Conservation (phyloP, 805 yeast species). For the Tetrapisispora nanseiensis region DNA sequence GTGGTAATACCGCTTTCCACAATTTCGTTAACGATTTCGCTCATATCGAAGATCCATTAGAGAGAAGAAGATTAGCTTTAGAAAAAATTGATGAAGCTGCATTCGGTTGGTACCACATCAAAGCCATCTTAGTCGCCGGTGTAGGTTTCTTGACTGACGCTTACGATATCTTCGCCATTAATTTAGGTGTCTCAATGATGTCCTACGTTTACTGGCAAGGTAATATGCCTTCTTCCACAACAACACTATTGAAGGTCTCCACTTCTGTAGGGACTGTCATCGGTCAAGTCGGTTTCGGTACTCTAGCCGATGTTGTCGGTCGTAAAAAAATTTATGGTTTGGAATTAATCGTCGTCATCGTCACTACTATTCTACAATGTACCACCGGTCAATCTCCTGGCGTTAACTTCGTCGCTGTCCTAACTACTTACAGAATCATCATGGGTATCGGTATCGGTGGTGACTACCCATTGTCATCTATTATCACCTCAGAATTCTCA, state of each 20-base stretch:
- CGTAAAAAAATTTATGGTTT: conserved; percentile 82
- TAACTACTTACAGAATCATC: conserved; percentile 68
- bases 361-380: conserved; percentile 73
- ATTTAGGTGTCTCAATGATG: conserved; percentile 73
- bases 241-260: conserved; percentile 72
- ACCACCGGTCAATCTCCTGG: conserved; percentile 62
- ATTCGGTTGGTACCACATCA: conserved; percentile 75
- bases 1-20: conserved; percentile 85
- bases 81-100: conserved; percentile 73
- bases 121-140: conserved; percentile 81
- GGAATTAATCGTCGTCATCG: conserved; percentile 77
- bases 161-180: conserved; percentile 86
- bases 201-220: conserved; percentile 64
- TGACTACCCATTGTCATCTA: conserved; percentile 87
- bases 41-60: conserved; percentile 73
- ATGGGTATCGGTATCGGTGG: conserved; percentile 98
- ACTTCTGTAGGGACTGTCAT: conserved; percentile 91
- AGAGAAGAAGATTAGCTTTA: conserved; percentile 77
- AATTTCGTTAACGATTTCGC: conserved; percentile 72
- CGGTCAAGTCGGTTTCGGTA: conserved; percentile 83
- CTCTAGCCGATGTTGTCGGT: conserved; percentile 70
- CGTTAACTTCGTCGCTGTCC: conserved; percentile 60
- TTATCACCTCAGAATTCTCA: conserved; percentile 84
- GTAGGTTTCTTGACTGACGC: conserved; percentile 92
- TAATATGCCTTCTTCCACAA: conserved; percentile 56